Evolutionary conservation across 192 early-diverging fungal genomes (phyloP).

Genomic region (Funneliformis geosporum): DNA sequence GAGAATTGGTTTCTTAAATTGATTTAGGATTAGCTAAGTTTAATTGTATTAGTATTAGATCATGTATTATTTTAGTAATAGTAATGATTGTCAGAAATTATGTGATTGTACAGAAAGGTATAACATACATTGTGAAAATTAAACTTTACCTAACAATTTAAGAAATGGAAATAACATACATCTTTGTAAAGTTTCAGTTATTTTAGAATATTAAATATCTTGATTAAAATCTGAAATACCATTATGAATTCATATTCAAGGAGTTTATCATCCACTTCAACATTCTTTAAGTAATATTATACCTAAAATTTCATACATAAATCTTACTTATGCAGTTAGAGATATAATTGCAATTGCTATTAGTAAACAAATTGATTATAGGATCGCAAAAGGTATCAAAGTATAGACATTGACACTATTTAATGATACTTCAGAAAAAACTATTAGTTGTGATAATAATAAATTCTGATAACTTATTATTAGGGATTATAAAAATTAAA

Average conservation of each 20-base stretch:
- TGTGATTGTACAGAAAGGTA: too few relatives aligned
- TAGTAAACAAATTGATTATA: not conserved
- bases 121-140: too few relatives aligned
- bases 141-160: too few relatives aligned
- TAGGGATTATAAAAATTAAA: slow-evolving; percentile 4
- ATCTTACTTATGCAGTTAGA: not conserved
- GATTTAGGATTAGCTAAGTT: not conserved
- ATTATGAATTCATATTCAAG: too few relatives aligned
- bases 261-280: too few relatives aligned
- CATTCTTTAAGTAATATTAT: too few relatives aligned
- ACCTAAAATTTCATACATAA: too few relatives aligned
- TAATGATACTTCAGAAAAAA: not conserved
- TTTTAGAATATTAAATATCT: too few relatives aligned
- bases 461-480: not conserved
- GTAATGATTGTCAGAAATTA: not conserved
- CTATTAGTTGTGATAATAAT: slow-evolving; percentile 1
- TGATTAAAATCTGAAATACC: too few relatives aligned
- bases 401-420: not conserved
- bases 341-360: slow-evolving; percentile 6
- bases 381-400: not conserved
- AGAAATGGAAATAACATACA: too few relatives aligned
- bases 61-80: not conserved
- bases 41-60: not conserved
- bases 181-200: too few relatives aligned
- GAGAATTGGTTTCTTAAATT: not conserved